Evolutionary conservation across 2,329 filamentous ascomycete species (phyloP).

Genomic region (Colletotrichum musae): DNA sequence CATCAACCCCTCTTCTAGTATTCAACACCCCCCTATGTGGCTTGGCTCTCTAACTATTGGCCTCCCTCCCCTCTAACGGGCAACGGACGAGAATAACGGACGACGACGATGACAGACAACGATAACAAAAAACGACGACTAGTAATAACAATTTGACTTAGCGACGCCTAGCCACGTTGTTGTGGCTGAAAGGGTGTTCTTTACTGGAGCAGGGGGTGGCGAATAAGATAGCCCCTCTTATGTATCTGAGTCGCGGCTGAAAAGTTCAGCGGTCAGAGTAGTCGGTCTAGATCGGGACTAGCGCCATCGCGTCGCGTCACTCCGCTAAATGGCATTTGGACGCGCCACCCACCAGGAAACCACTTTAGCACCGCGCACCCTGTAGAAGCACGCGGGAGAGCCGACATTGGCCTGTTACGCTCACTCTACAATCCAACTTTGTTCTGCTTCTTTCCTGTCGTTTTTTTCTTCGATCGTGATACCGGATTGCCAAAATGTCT

Average conservation of each 20-base stretch:
- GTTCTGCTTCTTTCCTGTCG: constrained; percentile 6
- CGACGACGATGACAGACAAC: no score
- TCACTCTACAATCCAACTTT: background rate
- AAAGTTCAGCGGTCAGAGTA: constrained; percentile 6
- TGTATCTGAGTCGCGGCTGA: background rate
- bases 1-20: no score
- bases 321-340: constrained; percentile 27
- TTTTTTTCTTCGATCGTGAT: background rate
- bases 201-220: no score
- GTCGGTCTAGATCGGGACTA: background rate
- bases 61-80: no score
- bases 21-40: no score
- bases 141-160: no score
- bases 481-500: constrained; percentile 67
- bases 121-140: no score
- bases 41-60: no score
- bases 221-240: no score
- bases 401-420: constrained; percentile 11
- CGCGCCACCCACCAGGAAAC: constrained; percentile 34
- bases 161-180: no score
- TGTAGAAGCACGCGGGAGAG: constrained; percentile 15
- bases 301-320: constrained; percentile 40
- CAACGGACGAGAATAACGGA: no score
- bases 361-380: constrained; percentile 25
- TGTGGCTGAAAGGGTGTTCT: no score